A percentile compares a stretch with the other conserved stretches of the same genome.
These are phyloP conservation scores for Aureoboletus auriporus DNA, from an alignment of 768 basidiomycete genomes.

Conservation along the genomic window DNA sequence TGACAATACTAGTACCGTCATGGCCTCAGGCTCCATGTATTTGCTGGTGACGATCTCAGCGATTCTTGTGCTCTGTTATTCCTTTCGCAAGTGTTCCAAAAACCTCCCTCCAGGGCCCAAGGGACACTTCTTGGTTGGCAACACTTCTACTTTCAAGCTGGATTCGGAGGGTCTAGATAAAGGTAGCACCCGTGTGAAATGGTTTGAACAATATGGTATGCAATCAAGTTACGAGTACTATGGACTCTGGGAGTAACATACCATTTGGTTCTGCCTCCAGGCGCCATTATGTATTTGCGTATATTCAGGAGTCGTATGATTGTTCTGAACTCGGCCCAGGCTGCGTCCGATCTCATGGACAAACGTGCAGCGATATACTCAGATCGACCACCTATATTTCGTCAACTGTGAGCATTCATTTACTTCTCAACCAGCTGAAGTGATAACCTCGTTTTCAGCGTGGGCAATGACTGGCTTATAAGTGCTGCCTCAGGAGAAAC, in stretches of 20 bases:
- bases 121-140: neutral
- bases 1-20: neutral
- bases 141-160: neutral
- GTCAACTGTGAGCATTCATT: neutral
- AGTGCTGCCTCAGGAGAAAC: slow-evolving; percentile 6
- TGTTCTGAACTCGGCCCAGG: slow-evolving; percentile 32
- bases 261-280: neutral
- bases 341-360: slow-evolving; percentile 1
- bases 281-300: neutral
- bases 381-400: neutral
- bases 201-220: neutral
- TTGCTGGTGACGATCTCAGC: neutral
- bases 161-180: neutral
- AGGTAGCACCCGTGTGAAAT: neutral
- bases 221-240: neutral
- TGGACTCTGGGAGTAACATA: neutral
- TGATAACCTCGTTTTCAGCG: neutral
- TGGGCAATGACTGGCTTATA: neutral
- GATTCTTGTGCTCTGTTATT: neutral
- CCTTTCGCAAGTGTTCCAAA: neutral
- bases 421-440: too few relatives aligned
- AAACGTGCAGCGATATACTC: neutral
- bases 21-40: neutral
- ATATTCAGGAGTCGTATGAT: slow-evolving; percentile 14
- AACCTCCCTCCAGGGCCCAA: neutral